Base-by-base conservation (phyloP, 2,329 filamentous ascomycete genomes). In the Stagonosporopsis cucurbitacearum region DNA sequence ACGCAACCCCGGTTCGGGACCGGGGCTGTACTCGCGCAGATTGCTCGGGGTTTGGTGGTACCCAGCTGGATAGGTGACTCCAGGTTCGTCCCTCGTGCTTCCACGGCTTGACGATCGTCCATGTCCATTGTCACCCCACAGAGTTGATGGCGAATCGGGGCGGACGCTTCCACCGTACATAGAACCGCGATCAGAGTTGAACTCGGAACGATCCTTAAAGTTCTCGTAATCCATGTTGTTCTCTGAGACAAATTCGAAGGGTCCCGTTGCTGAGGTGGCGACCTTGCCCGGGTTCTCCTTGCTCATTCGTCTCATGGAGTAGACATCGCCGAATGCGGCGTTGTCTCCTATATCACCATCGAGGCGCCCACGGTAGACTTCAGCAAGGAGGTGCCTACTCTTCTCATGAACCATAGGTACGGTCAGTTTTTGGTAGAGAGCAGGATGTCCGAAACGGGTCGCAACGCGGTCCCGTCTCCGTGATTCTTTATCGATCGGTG, bases 321-420 rank as follows among this genome's bases (percentile, higher is more conserved):
- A 92, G 25, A 91, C 88, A 69, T 96, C 93, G 26, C 90, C 93
- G 77, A 95, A 93, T 25, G 88, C 89, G 36, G 86, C 88, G 0
- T 83, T 79, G n/a, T 81, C 82, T 20, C 70, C 72, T 0, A 71
- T 32, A 2, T 81, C 82, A 23, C 86, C 84, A 53, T 92, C 88
- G 22, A 96, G 78, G 4, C 94, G 88, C 11, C 93, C 94, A 22
- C 87, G 87, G 73, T 97, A 97, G 45, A 99, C 83, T 39, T 90
- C 86, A n/a, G 89, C 88, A 9, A 99, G 83, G 36, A 95, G 83
- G 56, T 95, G 92, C 68, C 95, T 91, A 2, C 92, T 91, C 76
- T 90, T 96, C 50, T 91, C 89, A 67, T 96, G 89, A 3, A 98
- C 94, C 93, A 98, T 97, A 2, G 94, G 94, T 0, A 92, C 96